Evolutionary conservation across 768 basidiomycete genomes (phyloP).

Genomic region (Amanita molliuscula): DNA sequence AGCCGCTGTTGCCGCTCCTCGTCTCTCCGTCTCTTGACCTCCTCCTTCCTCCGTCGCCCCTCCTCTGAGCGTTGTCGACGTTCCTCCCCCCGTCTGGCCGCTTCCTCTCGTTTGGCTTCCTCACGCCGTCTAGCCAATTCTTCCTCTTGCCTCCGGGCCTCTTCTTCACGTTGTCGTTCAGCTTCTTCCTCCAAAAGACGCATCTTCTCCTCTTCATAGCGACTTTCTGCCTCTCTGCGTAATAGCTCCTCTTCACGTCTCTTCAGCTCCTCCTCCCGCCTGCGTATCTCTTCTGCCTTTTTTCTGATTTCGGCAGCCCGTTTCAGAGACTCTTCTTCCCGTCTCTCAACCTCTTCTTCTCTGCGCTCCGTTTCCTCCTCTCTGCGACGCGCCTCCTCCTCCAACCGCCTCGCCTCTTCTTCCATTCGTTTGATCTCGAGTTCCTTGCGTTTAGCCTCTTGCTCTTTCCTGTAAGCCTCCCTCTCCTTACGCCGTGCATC

Average conservation of each 20-base stretch:
- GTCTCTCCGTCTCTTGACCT: not conserved
- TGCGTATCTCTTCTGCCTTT: conserved; percentile 15
- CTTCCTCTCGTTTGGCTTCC: conserved; percentile 14
- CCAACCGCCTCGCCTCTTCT: conserved; percentile 12
- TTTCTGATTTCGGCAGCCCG: conserved; percentile 3
- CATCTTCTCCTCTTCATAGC: not conserved
- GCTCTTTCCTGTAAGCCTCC: conserved; percentile 13
- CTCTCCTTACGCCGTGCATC: conserved; percentile 13
- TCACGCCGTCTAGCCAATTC: conserved; percentile 15
- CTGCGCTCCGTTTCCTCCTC: conserved; percentile 5
- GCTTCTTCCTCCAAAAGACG: not conserved
- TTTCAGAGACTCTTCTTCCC: conserved; percentile 8
- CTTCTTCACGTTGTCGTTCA: not conserved
- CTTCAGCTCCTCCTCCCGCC: conserved; percentile 5
- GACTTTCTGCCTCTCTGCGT: conserved; percentile 8
- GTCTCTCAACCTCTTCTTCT: conserved; percentile 7
- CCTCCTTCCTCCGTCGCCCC: conserved; percentile 6
- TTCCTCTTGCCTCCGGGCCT: not conserved
- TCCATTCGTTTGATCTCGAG: conserved; percentile 2
- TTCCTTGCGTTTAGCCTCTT: conserved; percentile 9
- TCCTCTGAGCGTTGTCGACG: conserved; percentile 10
- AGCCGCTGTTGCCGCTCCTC: conserved; percentile 8
- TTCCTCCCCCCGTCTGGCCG: conserved; percentile 8
- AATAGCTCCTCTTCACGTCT: conserved; percentile 9
- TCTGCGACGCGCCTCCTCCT: conserved; percentile 7